Evolutionary conservation across 139 green algal genomes (phyloP).

Genomic region (Deuterostichococcus epilithicus): DNA sequence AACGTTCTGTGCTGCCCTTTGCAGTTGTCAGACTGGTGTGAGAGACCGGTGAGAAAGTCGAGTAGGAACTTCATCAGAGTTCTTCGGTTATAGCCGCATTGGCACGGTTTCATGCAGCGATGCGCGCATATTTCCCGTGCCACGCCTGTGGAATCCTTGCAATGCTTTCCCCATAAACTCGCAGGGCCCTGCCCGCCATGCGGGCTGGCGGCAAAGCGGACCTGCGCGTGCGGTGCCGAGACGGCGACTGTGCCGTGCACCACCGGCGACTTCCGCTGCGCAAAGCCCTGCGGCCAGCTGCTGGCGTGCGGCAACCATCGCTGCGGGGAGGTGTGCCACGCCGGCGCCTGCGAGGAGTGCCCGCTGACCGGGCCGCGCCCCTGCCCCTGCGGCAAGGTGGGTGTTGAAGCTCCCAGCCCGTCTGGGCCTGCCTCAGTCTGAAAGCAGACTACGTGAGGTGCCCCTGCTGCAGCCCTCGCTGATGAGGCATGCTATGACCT

Average conservation of each 20-base stretch:
- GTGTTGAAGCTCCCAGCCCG: neutral
- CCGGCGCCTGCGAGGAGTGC: constrained; percentile 60
- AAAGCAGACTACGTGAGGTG: too few relatives aligned
- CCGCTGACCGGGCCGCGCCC: constrained; percentile 46
- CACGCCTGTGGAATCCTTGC: neutral
- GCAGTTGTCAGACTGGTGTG: too few relatives aligned
- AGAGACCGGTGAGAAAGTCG: too few relatives aligned
- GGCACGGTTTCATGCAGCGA: too few relatives aligned
- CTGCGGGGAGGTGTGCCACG: constrained; percentile 59
- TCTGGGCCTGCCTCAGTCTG: neutral
- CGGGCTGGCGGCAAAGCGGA: constrained; percentile 15
- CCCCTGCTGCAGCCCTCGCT: too few relatives aligned
- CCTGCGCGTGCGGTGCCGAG: constrained; percentile 50
- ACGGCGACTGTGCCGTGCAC: constrained; percentile 37
- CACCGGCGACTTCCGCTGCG: constrained; percentile 47
- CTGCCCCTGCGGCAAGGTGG: constrained; percentile 79
- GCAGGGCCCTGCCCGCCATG: constrained; percentile 20
- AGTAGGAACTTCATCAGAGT: too few relatives aligned
- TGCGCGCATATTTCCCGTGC: neutral
- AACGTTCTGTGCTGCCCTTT: too few relatives aligned
- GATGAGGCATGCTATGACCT: too few relatives aligned
- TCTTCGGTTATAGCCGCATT: too few relatives aligned
- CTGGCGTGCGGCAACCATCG: constrained; percentile 56
- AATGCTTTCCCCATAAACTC: neutral
- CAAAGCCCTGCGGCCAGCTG: constrained; percentile 42